These are phyloP conservation scores for Macroventuria anomochaeta DNA, from an alignment of 2,329 filamentous ascomycete species.

Conservation along the genomic window DNA sequence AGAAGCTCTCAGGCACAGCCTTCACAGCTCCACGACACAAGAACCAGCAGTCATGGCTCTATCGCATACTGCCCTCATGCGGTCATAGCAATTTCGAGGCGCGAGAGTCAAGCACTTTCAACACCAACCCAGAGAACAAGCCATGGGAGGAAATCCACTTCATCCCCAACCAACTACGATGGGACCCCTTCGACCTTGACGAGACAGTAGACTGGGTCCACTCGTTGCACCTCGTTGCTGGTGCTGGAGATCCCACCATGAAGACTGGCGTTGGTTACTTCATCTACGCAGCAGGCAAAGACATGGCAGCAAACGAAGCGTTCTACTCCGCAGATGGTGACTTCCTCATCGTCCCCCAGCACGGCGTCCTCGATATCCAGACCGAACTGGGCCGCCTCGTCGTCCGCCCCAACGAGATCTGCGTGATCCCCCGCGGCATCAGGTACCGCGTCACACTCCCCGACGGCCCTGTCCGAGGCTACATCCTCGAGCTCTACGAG, in stretches of 20 bases:
- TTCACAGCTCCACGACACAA: slow-evolving; percentile 64
- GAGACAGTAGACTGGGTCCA: slow-evolving; percentile 72
- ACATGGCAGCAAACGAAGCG: slow-evolving; percentile 75
- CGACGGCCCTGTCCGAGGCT: slow-evolving; percentile 67
- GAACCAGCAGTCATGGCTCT: slow-evolving; percentile 66
- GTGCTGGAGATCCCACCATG: slow-evolving; percentile 77
- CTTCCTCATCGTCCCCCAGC: slow-evolving; percentile 69
- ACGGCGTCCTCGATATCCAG: slow-evolving; percentile 70
- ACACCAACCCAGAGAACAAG: slow-evolving; percentile 58
- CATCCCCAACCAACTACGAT: slow-evolving; percentile 81
- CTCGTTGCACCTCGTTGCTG: slow-evolving; percentile 74
- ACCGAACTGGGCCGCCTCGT: slow-evolving; percentile 70
- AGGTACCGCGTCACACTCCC: slow-evolving; percentile 67
- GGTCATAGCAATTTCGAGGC: slow-evolving; percentile 62
- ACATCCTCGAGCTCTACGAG: slow-evolving; percentile 71
- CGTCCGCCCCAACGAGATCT: slow-evolving; percentile 72
- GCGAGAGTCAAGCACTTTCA: slow-evolving; percentile 57
- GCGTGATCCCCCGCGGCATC: slow-evolving; percentile 70
- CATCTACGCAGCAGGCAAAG: slow-evolving; percentile 78
- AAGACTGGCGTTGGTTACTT: slow-evolving; percentile 82
- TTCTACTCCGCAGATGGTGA: slow-evolving; percentile 84
- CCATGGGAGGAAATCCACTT: slow-evolving; percentile 68
- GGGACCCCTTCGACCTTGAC: slow-evolving; percentile 79
- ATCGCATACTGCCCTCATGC: slow-evolving; percentile 64
- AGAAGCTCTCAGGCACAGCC: slow-evolving; percentile 68